Percentiles rank a stretch among this genome's conserved stretches.
phyloP scores from a whole-genome alignment of 176 grass and related monocot species.

The Cymbopogon citratus region DNA sequence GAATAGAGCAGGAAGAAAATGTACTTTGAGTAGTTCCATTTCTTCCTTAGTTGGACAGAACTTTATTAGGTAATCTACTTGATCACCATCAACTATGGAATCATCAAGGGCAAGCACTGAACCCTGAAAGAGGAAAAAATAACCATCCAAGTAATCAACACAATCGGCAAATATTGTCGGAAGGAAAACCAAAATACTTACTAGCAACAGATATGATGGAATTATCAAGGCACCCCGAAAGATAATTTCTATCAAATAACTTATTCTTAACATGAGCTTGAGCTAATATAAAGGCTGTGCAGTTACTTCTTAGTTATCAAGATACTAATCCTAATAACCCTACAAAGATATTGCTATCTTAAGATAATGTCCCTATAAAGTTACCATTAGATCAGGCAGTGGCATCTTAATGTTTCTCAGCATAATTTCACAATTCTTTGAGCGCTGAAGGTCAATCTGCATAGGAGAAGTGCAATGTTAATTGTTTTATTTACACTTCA shows the following conservation, averaged over 20 bases:
- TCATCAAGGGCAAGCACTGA: conserved; percentile 76
- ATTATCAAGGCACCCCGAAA: conserved; percentile 10
- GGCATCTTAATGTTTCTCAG: conserved; percentile 91
- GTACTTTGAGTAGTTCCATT: conserved; percentile 83
- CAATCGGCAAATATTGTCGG: background rate
- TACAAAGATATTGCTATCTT: conserved; percentile 5
- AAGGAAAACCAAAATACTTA: background rate
- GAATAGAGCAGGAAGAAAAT: conserved; percentile 8
- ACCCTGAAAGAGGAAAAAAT: conserved; percentile 41
- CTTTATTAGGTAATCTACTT: conserved; percentile 90
- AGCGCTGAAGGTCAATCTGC: conserved; percentile 88
- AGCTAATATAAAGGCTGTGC: background rate
- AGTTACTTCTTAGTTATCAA: background rate
- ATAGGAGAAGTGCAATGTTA: conserved; percentile 24
- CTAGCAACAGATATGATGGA: background rate
- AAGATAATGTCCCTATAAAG: conserved; percentile 9
- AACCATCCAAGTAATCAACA: conserved; percentile 11
- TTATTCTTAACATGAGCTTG: background rate
- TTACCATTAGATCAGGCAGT: conserved; percentile 86
- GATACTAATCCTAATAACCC: conserved; percentile 6
- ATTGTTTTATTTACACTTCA: conserved; percentile 2
- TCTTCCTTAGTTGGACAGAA: conserved; percentile 96
- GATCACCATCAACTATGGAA: conserved; percentile 77
- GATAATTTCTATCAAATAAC: background rate
- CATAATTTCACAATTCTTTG: conserved; percentile 98